Base-by-base conservation (phyloP, 345 rosid genomes). In the Rhodamnia rubescens region DNA sequence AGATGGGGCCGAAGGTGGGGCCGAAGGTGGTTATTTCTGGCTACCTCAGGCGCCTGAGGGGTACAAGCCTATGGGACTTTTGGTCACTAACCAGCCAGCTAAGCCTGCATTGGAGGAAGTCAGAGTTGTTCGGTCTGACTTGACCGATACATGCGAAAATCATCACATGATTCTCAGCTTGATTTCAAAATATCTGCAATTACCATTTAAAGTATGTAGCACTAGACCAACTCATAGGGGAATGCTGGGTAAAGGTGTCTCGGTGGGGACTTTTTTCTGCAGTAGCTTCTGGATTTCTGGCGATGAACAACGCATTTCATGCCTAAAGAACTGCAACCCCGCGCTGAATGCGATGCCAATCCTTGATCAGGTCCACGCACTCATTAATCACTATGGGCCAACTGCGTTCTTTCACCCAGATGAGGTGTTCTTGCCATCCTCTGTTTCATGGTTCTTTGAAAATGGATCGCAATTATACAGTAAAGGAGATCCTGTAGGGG, bases 231-330 rank as follows among this genome's bases (percentile, higher is more conserved):
- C 83, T 78, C 85, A 94, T 21, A 91, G 95, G 3, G 98, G 98
- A 86, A 89, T 92, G 89, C 87, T 53, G 51, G 95, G 94, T 29
- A 94, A 84, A 90, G 98, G 96, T 57, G 95, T 96, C 82, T 88
- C 92, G n/a, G 89, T 92, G 15, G 98, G 99, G 78, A 91, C 96
- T 24, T 96, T 96, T 89, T 94, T 90, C 86, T 93, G 98, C 88
- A 85, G 92, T 83, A 87, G 91, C 88, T 64, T 57, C 85, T 84
- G 90, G 89, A 88, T 69, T 7, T 74, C 89, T 52, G 90, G 90
- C 61, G 92, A 91, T 42, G 91, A 91, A 40, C 53, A 90, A 82
- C 40, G 49, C 75, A 87, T 92, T 13, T 86, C 91, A 29, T 96
- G 98, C 90, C 91, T 96, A 87, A 96, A 88, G 91, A 97, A 93